Evolutionary conservation across 164 flowering plant species (phyloP), one percentile per base, ranked within the genome.

Genomic region (Hamamelis virginiana): DNA sequence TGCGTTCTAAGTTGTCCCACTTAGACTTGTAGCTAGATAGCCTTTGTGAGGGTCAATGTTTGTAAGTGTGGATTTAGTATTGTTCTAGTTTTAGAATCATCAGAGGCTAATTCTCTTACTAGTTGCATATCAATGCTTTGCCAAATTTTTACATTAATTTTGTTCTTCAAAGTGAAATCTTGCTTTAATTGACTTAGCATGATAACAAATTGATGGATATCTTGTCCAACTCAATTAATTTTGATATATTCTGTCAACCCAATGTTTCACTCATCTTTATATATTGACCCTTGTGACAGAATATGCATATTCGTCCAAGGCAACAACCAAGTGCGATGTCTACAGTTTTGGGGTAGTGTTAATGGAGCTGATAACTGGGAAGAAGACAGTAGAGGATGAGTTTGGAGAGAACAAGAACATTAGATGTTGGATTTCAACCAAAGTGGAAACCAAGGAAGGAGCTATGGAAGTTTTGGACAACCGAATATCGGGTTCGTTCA

Each of bases 331-430:
- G 74, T 90, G 99, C 59, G 99, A 95, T 66, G 95, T 95, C 6
- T 95, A 91, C 82, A 94, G 98, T 66, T 94, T 84, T 41, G 98
- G 98, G 1, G 96, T 94, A 6, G 93, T 94, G 13, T 75, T 92
- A 4, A 85, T 91, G 96, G 99, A 95, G 64, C 82, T 95, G 26
- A 74, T 95, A 64, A 95, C 97, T 0, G 99, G 98, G 67, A 95
- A 85, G 84, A 91, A 87, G 75, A 97, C 98, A 8, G 90, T 90
- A 11, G 99, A 92, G 72, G 64, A 83, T 52, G 96, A 89, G 70
- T 95, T 86, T 44, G 99, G 99, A 5, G 99, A 95, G 74, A 87
- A 76, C 84, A 91, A 87, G 85, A 92, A 95, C 65, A 91, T 95
- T 19, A 77, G 83, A 9, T 84, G 73, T 28, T 95, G 99, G 99